These are phyloP conservation scores for Elasticomyces elasticus DNA, from an alignment of 495 filamentous ascomycete genomes.

Conservation along the genomic window DNA sequence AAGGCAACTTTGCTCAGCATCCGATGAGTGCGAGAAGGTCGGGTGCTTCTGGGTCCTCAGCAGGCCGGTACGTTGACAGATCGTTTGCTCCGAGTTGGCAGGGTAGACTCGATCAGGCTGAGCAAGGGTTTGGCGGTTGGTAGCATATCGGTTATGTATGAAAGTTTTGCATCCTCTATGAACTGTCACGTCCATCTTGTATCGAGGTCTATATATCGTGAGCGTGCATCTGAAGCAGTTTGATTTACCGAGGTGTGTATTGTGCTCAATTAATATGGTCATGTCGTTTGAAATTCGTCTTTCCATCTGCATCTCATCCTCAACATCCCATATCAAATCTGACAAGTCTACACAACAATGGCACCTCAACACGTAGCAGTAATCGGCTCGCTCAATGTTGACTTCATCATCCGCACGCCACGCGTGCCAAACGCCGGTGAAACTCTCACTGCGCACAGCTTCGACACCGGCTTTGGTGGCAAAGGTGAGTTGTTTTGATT, in stretches of 20 bases:
- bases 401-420: slow-evolving; percentile 77
- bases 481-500: no score
- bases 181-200: no score
- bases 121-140: no score
- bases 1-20: not conserved
- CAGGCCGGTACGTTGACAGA: not conserved
- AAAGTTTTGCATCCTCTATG: no score
- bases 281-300: no score
- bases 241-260: no score
- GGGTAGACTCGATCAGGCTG: not conserved
- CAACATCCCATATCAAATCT: not conserved
- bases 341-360: not conserved
- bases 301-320: no score
- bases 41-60: not conserved
- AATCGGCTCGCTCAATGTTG: slow-evolving; percentile 87
- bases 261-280: no score
- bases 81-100: not conserved
- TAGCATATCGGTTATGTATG: no score
- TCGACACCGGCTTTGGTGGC: slow-evolving; percentile 72
- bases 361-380: slow-evolving; percentile 44
- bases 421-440: slow-evolving; percentile 77
- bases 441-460: slow-evolving; percentile 70
- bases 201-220: no score
- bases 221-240: no score
- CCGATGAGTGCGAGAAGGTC: no score